Percentiles rank a stretch among this genome's conserved stretches.
Evolutionary conservation across 225 moss, liverwort and hornwort species (phyloP).

Genomic region (Pleurozium schreberi): DNA sequence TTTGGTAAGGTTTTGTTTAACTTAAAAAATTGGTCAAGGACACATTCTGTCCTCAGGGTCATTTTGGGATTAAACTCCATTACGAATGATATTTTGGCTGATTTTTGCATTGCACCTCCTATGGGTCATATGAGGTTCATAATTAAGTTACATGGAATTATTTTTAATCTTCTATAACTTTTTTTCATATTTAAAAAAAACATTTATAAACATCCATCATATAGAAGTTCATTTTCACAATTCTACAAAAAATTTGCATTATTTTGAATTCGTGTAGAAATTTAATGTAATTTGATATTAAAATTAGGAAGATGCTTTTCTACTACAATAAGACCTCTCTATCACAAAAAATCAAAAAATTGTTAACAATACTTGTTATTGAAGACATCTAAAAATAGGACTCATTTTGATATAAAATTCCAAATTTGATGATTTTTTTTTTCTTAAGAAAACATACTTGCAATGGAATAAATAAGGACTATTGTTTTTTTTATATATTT

Average conservation of each 20-base stretch:
- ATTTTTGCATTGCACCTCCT: not conserved
- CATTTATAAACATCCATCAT: too few species aligned
- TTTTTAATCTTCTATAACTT: not conserved
- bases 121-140: not conserved
- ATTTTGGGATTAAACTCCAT: not conserved
- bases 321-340: not conserved
- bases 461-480: not conserved
- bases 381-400: not conserved
- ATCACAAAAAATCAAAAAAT: not conserved
- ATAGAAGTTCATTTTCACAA: too few species aligned
- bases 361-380: not conserved
- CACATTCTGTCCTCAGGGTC: too few species aligned
- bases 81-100: not conserved
- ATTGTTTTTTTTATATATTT: not conserved
- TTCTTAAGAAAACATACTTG: too few species aligned
- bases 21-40: too few species aligned
- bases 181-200: too few species aligned
- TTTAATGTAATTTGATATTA: not conserved
- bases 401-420: not conserved
- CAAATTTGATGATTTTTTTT: too few species aligned
- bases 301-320: not conserved
- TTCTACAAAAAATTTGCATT: too few species aligned
- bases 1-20: too few species aligned
- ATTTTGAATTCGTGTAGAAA: not conserved
- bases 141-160: fast-evolving